A percentile compares a stretch with the other conserved stretches of the same genome.
Evolutionary conservation across 805 yeast genomes (phyloP).

Genomic region (Teunomyces cretensis): DNA sequence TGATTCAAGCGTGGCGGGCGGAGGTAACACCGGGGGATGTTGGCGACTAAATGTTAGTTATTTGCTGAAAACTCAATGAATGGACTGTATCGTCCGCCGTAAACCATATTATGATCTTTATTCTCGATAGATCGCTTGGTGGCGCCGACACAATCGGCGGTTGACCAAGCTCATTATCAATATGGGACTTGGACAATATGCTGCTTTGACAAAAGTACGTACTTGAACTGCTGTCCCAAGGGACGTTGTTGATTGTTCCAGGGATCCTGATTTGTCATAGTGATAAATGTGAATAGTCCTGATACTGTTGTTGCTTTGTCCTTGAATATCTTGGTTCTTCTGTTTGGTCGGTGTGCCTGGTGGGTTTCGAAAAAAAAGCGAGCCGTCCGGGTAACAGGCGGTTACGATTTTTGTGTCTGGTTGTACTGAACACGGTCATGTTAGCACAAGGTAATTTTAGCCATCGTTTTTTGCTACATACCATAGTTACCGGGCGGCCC

Average conservation of each 20-base stretch:
- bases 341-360: slow-evolving; percentile 4
- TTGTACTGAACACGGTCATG: not conserved
- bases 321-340: slow-evolving; percentile 1
- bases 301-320: not conserved
- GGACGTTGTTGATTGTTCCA: slow-evolving; percentile 45
- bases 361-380: slow-evolving; percentile 4
- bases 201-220: slow-evolving; percentile 20
- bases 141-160: not conserved
- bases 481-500: too few species aligned
- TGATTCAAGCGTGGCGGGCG: slow-evolving; percentile 54
- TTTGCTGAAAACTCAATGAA: not conserved
- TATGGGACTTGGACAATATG: not conserved
- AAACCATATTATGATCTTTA: not conserved
- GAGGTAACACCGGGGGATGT: slow-evolving; percentile 60
- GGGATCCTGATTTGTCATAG: slow-evolving; percentile 30
- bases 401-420: not conserved
- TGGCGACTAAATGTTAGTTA: slow-evolving; percentile 43
- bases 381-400: slow-evolving; percentile 1
- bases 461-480: not conserved
- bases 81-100: not conserved
- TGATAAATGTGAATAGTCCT: not conserved
- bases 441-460: not conserved
- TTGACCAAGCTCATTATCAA: not conserved
- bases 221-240: slow-evolving; percentile 43
- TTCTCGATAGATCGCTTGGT: not conserved